Percentiles rank a stretch among this genome's conserved stretches.
These are phyloP conservation scores for Cladophialophora carrionii DNA, from an alignment of 2,329 filamentous ascomycete genomes.

Conservation along the genomic window DNA sequence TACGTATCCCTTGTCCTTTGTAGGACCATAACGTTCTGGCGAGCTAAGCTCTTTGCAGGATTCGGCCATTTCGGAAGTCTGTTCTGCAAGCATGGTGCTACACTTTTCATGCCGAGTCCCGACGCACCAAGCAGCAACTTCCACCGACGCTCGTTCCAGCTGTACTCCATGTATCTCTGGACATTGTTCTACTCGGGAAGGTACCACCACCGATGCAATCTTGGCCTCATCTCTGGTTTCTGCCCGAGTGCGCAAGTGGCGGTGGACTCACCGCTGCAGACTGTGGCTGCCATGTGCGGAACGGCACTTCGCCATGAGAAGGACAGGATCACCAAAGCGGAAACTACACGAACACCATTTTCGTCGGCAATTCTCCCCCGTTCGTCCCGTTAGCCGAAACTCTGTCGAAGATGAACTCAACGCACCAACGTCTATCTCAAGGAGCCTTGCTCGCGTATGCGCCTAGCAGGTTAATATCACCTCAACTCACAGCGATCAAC, in stretches of 20 bases:
- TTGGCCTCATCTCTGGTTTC: conserved; percentile 12
- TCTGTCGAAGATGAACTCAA: not conserved
- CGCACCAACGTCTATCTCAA: not conserved
- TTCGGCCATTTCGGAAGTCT: not conserved
- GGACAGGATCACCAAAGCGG: not conserved
- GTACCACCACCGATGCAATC: conserved; percentile 20
- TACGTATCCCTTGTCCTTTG: not conserved
- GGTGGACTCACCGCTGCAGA: conserved; percentile 35
- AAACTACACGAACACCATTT: not conserved
- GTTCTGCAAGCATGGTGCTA: conserved; percentile 8
- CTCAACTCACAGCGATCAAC: conserved; percentile 12
- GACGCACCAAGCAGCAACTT: not conserved
- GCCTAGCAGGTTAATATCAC: conserved; percentile 17
- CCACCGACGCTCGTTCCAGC: not conserved
- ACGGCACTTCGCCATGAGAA: conserved; percentile 2
- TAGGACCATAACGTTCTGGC: not conserved
- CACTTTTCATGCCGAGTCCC: conserved; percentile 9
- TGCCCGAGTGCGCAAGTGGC: conserved; percentile 17
- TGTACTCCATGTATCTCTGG: conserved; percentile 10
- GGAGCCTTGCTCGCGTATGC: conserved; percentile 16
- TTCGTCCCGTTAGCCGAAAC: conserved; percentile 2
- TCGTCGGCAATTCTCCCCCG: not conserved
- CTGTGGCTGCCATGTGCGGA: conserved; percentile 28
- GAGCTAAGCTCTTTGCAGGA: conserved; percentile 13
- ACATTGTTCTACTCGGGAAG: not conserved